Evolutionary conservation across 768 basidiomycete genomes (phyloP), one percentile per base, ranked within the genome.

Genomic region (Holtermanniella nyarrowii): DNA sequence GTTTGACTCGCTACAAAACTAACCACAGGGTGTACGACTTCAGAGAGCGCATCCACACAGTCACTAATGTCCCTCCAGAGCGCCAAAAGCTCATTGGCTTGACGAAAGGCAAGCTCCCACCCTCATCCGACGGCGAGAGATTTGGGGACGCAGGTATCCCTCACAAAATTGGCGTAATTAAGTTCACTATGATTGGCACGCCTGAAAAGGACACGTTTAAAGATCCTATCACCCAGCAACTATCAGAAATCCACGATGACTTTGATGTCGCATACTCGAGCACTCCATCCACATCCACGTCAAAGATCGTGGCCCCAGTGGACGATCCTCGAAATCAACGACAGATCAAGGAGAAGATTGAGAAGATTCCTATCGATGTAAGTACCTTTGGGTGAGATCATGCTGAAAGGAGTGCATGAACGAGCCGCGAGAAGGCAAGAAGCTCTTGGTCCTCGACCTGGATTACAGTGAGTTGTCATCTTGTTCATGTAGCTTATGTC

Each of bases 81-180:
- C 76, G 87, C 5, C 87, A 90, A 74, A 91, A 93, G 74, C 82
- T 91, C 50, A 76, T 90, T 25, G 88, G 88, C 0, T 72, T 93
- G 22, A 82, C 84, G 25, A 88, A 86, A 62, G 85, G 85, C 23
- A 89, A 85, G 68, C 71, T 88, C 5, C 86, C 86, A 5, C 76
- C 79, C 1, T 87, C 91, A 60, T 80, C 85, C 54, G 80, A 73
- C 50, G 77, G 78, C 50, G 81, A 88, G 82, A 73, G 61, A 46
- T 74, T 63, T 26, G 55, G 50, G 1, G 26, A 56, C 4, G 27
- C 60, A 37, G 62, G 45, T 26, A 18, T 54, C 49, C 26, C 44
- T 26, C 47, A 37, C 42, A 56, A 54, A 24, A 47, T 52, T 50
- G 53, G 82, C 44, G 82, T 82, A 75, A n/a, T n/a, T n/a, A 86